Conservation (phyloP, 2,329 filamentous ascomycete species). For the Trichoderma pleuroti region DNA sequence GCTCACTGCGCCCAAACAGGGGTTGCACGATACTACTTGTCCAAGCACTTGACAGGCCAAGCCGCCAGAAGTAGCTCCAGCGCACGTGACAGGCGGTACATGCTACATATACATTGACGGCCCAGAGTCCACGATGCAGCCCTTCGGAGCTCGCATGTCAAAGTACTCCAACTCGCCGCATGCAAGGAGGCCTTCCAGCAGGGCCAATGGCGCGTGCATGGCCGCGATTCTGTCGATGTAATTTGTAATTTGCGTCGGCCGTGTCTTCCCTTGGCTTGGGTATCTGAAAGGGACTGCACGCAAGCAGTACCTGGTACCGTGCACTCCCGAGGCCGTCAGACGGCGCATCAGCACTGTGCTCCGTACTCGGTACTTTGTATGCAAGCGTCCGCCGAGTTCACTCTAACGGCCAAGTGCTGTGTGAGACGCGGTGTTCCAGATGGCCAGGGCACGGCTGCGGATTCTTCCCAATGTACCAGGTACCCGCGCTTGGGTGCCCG, state of each 20-base stretch:
- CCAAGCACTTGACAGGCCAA: background rate
- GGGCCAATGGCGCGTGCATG: background rate
- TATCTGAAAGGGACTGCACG: background rate
- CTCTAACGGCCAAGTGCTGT: background rate
- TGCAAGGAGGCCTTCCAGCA: conserved; percentile 1
- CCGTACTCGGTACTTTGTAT: background rate
- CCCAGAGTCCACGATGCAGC: background rate
- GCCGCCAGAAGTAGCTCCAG: background rate
- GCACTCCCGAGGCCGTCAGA: background rate
- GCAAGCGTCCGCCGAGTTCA: background rate
- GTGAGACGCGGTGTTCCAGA: background rate
- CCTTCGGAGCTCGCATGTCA: background rate
- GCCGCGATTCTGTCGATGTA: background rate
- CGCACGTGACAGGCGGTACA: background rate
- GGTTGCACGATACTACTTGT: background rate
- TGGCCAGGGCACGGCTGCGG: background rate
- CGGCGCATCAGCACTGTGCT: background rate
- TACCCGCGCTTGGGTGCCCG: background rate
- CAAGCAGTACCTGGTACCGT: background rate
- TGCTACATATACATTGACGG: background rate
- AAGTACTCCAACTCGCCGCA: background rate
- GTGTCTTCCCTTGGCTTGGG: background rate
- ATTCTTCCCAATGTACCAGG: background rate
- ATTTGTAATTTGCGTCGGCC: background rate
- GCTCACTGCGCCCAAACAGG: background rate